phyloP scores from a whole-genome alignment of 768 basidiomycete species.

The Suillus discolor region DNA sequence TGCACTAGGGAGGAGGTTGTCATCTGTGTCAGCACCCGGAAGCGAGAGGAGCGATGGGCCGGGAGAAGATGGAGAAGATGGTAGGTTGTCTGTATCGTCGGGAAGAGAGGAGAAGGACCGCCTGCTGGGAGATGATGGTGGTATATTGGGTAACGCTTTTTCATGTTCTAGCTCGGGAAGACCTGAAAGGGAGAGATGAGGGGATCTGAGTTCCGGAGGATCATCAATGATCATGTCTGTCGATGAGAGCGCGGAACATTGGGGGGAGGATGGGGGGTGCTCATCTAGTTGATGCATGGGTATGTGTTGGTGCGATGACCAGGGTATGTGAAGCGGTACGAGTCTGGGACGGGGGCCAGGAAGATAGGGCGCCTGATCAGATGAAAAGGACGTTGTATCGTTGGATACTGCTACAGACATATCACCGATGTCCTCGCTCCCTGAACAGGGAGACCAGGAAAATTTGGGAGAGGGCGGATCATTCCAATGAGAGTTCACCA shows the following conservation, averaged over 20 bases:
- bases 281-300: conserved; percentile 19
- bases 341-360: conserved; percentile 25
- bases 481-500: conserved; percentile 18
- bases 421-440: conserved; percentile 14
- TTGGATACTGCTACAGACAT: conserved; percentile 12
- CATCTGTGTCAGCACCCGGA: conserved; percentile 46
- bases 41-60: conserved; percentile 36
- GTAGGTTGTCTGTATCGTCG: conserved; percentile 29
- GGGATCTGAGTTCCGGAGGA: conserved; percentile 28
- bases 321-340: conserved; percentile 27
- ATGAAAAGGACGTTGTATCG: conserved; percentile 18
- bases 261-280: conserved; percentile 17
- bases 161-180: conserved; percentile 37
- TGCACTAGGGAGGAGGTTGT: conserved; percentile 40
- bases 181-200: conserved; percentile 31
- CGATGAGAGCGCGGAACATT: conserved; percentile 12
- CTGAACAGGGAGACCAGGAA: conserved; percentile 20
- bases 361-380: conserved; percentile 22
- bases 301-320: conserved; percentile 20
- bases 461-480: conserved; percentile 19
- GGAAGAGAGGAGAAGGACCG: conserved; percentile 31
- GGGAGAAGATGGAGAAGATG: conserved; percentile 24
- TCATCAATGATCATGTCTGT: conserved; percentile 22
- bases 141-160: conserved; percentile 15
- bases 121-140: conserved; percentile 32